These are phyloP conservation scores for Microcera coccophila DNA, from an alignment of 2,329 filamentous ascomycete genomes.

Conservation along the genomic window DNA sequence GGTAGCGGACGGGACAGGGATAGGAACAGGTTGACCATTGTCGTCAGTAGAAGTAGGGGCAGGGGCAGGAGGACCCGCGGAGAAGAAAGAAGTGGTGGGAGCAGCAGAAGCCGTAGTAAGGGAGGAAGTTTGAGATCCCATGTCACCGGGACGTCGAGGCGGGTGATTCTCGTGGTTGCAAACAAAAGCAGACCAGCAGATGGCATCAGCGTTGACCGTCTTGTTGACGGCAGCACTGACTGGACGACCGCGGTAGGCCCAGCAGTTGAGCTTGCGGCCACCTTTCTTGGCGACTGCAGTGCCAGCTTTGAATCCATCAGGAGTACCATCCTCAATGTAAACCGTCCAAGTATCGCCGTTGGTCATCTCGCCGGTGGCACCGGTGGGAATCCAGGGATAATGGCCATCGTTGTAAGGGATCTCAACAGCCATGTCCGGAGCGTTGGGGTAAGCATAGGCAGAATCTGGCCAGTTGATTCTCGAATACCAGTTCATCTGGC, in stretches of 20 bases:
- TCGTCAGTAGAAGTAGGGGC: slow-evolving; percentile 12
- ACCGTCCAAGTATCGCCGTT: slow-evolving; percentile 40
- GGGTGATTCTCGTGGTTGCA: slow-evolving; percentile 36
- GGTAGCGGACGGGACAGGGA: too few relatives aligned
- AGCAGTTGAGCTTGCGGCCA: slow-evolving; percentile 39
- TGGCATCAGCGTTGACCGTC: slow-evolving; percentile 35
- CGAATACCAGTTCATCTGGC: slow-evolving; percentile 43
- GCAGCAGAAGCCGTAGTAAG: slow-evolving; percentile 30
- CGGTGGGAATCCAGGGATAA: slow-evolving; percentile 38
- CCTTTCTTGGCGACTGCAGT: slow-evolving; percentile 38
- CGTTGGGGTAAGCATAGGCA: slow-evolving; percentile 32
- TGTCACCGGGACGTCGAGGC: slow-evolving; percentile 34
- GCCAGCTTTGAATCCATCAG: slow-evolving; percentile 39
- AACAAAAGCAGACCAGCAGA: slow-evolving; percentile 41
- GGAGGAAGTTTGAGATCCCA: slow-evolving; percentile 35
- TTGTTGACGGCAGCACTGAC: slow-evolving; percentile 38
- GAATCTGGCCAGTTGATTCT: slow-evolving; percentile 36
- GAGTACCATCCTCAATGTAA: slow-evolving; percentile 40
- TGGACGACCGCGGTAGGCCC: slow-evolving; percentile 40
- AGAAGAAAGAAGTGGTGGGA: slow-evolving; percentile 32
- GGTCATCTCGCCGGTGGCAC: slow-evolving; percentile 36
- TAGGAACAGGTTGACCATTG: too few relatives aligned
- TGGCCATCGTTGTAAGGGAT: slow-evolving; percentile 36
- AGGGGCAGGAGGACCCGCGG: slow-evolving; percentile 26
- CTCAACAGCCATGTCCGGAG: slow-evolving; percentile 38